Base-by-base conservation (phyloP, 169 alveolate species). In the Plasmodium sp. region DNA sequence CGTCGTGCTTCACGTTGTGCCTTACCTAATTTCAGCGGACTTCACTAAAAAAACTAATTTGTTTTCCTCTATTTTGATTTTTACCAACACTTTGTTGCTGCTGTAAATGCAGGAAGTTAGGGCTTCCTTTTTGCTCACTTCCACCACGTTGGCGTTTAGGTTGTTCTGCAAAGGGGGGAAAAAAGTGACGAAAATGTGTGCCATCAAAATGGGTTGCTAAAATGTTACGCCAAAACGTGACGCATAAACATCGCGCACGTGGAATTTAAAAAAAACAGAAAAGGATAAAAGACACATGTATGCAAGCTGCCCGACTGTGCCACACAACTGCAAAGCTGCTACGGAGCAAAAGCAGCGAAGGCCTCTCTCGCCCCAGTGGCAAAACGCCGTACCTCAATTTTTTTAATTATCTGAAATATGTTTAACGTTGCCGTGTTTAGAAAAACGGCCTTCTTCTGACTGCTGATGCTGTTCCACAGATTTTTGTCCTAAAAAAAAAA, bases 41-140 rank as follows among this genome's bases (percentile, higher is more conserved):
- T 90, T 90, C 27, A 90, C 90, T 80, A 90, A 90, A 90, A 90
- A 90, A 90, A 45, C 73, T 27, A 90, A 90, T 90, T 90, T 90
- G 48, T 80, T 90, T 73, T 90, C 90, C 48, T 90, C 94, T 79
- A 90, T 79, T 80, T 62, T 80, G 41, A 90, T 56, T 90, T 90
- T 90, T 80, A 90, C 58, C 75, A 90, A 81, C 67, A 90, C 83
- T 81, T 80, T 90, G 34, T 56, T 39, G 51, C 83, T 79, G 91
- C 73, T 79, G 31, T 90, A 90, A 12, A 90, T 27, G 73, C 94
- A 90, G 45, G 94, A 90, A 16, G 48, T 43, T 45, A 90, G 36
- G 22, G 94, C 86, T 45, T 90, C 94, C 54, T 39, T 90, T 90
- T 79, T 80, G 54, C 82, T 74, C 18, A 90, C 94, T 41, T 90